Evolutionary conservation across 2,329 filamentous ascomycete species (phyloP).

Genomic region (Epichloe sibirici): DNA sequence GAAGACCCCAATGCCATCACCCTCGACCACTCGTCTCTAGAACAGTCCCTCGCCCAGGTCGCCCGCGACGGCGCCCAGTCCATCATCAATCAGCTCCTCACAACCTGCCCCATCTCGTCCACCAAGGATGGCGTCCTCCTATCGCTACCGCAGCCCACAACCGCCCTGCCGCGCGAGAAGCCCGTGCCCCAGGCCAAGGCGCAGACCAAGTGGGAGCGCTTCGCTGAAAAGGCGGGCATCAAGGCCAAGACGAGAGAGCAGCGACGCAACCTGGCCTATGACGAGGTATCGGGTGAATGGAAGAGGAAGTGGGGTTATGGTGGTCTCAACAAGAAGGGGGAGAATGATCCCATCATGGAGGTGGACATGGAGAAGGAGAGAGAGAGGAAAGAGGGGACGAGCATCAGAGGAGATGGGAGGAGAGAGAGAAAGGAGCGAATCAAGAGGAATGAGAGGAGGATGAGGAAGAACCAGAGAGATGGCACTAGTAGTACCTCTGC

Average conservation of each 20-base stretch:
- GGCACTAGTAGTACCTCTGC: constrained; percentile 10
- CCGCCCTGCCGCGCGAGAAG: constrained; percentile 78
- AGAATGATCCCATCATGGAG: constrained; percentile 85
- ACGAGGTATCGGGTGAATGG: constrained; percentile 79
- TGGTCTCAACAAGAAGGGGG: constrained; percentile 73
- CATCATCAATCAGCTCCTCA: constrained; percentile 88
- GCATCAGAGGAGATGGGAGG: constrained; percentile 48
- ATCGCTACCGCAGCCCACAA: constrained; percentile 57
- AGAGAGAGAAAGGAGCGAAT: constrained; percentile 56
- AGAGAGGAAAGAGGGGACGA: constrained; percentile 48
- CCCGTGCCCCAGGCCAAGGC: constrained; percentile 70
- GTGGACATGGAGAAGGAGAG: constrained; percentile 67
- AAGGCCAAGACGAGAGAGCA: constrained; percentile 73
- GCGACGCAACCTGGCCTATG: constrained; percentile 63
- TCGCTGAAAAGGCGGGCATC: constrained; percentile 95
- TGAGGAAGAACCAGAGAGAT: constrained; percentile 52
- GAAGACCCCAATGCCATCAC: constrained; percentile 76
- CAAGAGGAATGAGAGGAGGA: constrained; percentile 57
- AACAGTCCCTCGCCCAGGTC: constrained; percentile 56
- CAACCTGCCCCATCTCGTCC: constrained; percentile 68
- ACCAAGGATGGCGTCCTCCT: constrained; percentile 63
- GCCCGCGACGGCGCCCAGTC: constrained; percentile 86
- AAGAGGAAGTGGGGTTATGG: constrained; percentile 92
- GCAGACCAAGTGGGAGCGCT: constrained; percentile 89
- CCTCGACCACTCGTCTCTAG: constrained; percentile 40